These are phyloP conservation scores for Dendrocalamus latiflorus DNA, from an alignment of 202 grass and related monocot genomes.

Conservation along the genomic window DNA sequence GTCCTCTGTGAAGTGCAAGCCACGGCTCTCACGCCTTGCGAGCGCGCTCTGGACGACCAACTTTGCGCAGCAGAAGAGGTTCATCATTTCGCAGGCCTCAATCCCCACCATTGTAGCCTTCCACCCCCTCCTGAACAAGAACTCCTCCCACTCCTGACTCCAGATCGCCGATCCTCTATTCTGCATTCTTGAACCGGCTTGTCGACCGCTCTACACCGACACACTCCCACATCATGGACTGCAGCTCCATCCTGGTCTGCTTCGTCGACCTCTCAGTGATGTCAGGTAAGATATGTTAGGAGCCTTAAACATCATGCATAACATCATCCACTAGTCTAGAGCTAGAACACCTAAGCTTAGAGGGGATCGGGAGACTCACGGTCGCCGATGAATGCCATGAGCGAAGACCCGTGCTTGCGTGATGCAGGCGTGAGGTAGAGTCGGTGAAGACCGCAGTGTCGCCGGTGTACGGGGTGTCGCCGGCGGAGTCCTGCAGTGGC, in stretches of 20 bases:
- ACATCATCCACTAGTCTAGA: no score
- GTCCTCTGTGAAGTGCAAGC: conserved; percentile 93
- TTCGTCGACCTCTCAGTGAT: conserved; percentile 61
- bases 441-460: no score
- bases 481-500: no score
- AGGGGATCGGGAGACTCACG: no score
- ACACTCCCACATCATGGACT: conserved; percentile 88
- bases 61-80: no score
- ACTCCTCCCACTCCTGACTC: conserved; percentile 83
- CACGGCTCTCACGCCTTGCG: conserved; percentile 73
- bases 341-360: no score
- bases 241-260: conserved; percentile 57
- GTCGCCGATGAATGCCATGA: no score
- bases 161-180: conserved; percentile 87
- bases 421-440: no score
- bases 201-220: conserved; percentile 89
- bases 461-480: no score
- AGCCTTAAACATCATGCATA: no score
- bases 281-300: conserved; percentile 42
- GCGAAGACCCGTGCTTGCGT: no score
- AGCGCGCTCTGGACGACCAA: conserved; percentile 84
- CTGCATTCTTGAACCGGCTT: conserved; percentile 70
- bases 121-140: conserved; percentile 71
- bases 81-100: conserved; percentile 80
- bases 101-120: conserved; percentile 71